Percentiles rank a stretch among this genome's conserved stretches.
These are phyloP conservation scores for Umbelopsis isabellina DNA, from an alignment of 192 early-diverging fungal genomes.

Conservation along the genomic window DNA sequence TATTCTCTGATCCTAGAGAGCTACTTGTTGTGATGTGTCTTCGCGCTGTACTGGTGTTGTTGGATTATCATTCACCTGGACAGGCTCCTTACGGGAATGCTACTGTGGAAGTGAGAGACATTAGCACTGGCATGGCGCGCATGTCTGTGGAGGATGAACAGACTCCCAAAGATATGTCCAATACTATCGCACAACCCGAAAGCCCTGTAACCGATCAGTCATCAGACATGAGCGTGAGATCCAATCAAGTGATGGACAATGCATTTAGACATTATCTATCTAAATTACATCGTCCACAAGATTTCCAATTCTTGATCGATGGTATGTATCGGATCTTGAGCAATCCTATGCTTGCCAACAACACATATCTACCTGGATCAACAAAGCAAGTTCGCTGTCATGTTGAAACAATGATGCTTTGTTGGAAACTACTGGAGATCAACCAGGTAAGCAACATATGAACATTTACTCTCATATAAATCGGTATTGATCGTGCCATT, in stretches of 20 bases:
- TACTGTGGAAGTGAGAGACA: background rate
- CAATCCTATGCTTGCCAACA: conserved; percentile 76
- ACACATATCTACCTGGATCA: conserved; percentile 76
- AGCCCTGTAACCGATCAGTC: background rate
- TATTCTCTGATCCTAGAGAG: conserved; percentile 75
- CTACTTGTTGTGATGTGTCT: conserved; percentile 71
- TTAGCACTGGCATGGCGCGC: background rate
- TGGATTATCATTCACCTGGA: conserved; percentile 68
- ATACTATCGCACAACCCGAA: background rate
- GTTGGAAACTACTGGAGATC: conserved; percentile 83
- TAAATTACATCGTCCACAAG: conserved; percentile 80
- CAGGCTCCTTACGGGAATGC: conserved; percentile 7
- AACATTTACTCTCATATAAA: background rate
- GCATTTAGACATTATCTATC: conserved; percentile 78
- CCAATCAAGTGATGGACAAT: conserved; percentile 49
- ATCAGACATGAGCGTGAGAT: background rate
- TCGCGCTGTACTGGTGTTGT: conserved; percentile 66
- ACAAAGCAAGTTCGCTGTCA: conserved; percentile 68
- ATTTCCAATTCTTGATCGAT: conserved; percentile 80
- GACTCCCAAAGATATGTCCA: background rate
- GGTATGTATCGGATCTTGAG: conserved; percentile 82
- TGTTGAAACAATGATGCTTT: conserved; percentile 76
- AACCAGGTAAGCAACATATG: conserved; percentile 62
- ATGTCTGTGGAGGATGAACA: background rate
- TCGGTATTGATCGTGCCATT: background rate